A percentile compares a stretch with the other conserved stretches of the same genome.
phyloP scores from a whole-genome alignment of 1,139 yeast species.

The Sugiyamaella grinbergsii region DNA sequence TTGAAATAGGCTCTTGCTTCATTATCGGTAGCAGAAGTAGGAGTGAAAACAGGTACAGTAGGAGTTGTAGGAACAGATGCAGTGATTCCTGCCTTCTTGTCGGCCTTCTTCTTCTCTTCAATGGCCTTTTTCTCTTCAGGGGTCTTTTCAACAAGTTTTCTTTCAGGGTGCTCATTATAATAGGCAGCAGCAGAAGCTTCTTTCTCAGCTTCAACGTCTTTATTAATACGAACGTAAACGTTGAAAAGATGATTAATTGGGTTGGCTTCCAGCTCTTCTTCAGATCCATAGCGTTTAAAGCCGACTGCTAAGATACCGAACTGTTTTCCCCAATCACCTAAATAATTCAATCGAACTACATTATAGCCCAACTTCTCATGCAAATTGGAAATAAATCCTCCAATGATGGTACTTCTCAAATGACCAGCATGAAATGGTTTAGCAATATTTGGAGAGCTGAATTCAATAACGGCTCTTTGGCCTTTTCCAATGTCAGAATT shows the following conservation, averaged over 20 bases:
- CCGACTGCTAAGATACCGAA: conserved; percentile 96
- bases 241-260: conserved; percentile 95
- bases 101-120: conserved; percentile 1
- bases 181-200: conserved; percentile 49
- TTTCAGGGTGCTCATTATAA: conserved; percentile 15
- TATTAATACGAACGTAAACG: conserved; percentile 86
- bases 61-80: conserved; percentile 24
- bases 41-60: conserved; percentile 27
- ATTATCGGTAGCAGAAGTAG: conserved; percentile 61
- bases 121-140: conserved; percentile 39
- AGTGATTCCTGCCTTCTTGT: conserved; percentile 19
- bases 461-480: conserved; percentile 78
- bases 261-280: conserved; percentile 66
- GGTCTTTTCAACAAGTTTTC: conserved; percentile 28
- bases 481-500: conserved; percentile 71
- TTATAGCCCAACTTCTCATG: conserved; percentile 91
- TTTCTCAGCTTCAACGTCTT: conserved; percentile 77
- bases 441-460: conserved; percentile 97
- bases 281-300: conserved; percentile 79
- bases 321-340: conserved; percentile 99
- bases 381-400: conserved; percentile 91
- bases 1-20: conserved; percentile 87
- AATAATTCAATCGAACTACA: conserved; percentile 85
- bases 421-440: conserved; percentile 99
- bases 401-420: conserved; percentile 95